Base-by-base conservation (phyloP, 1,284 basidiomycete species). In the Wolfiporia cocos region DNA sequence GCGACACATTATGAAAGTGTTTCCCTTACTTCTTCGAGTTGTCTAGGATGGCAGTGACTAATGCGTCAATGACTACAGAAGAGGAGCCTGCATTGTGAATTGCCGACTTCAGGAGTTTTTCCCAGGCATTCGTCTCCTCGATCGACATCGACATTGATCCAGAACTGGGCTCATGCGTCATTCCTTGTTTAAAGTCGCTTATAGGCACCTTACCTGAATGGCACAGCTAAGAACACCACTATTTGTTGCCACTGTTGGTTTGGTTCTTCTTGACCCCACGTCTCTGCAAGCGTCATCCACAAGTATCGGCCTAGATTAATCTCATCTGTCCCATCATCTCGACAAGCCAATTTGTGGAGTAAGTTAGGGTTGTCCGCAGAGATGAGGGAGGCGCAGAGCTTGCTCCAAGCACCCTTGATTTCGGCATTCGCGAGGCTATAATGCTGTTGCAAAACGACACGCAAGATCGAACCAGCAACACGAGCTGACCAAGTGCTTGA, bases 331-430 rank as follows among this genome's bases (percentile, higher is more conserved):
- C 28, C 41, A 7, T 50, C 42, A 17, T 47, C 38, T 18, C 45
- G 37, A 2, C 33, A 29, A 9, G 44, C 51, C 24, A 50, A 46
- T 38, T 31, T 47, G 20, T 39, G 15, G 7, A 63, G 37, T 33
- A 65, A 57, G 3, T 52, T 53, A 19, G 59, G 54, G 1, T 53
- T 22, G 24, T 55, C 56, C 3, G 44, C 43, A 3, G 45, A 48
- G 49, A 77, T 57, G 19, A 81, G 59, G 34, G 67, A 62, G 11
- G 61, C 59, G 43, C 73, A 77, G 7, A 81, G 49, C 30, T 55
- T 50, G 30, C 62, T 64, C 78, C 77, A 81, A 3, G 55, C 50
- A 5, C 39, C 43, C 46, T 59, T 61, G n/a, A 76, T 60, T 1
- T 47, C 47, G 3, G 54, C 58, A 22, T 72, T 58, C 5, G 57